A percentile compares a stretch with the other conserved stretches of the same genome.
phyloP scores from a whole-genome alignment of 1,139 yeast species.

The Pichia sp. region DNA sequence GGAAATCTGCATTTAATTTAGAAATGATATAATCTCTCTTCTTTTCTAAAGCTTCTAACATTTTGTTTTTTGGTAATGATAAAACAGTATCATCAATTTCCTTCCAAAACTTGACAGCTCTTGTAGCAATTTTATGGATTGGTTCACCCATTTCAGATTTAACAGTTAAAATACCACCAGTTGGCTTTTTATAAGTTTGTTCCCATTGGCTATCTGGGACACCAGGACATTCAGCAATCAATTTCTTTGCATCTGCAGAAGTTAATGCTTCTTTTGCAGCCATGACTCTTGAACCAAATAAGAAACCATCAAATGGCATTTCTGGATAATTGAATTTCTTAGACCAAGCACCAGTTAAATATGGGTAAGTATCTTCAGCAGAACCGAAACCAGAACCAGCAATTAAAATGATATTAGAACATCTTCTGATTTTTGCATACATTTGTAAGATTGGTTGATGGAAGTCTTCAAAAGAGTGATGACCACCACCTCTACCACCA shows the following conservation, averaged over 20 bases:
- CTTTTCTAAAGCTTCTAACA: conserved; percentile 70
- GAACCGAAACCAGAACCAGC: conserved; percentile 99
- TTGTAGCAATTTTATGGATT: conserved; percentile 95
- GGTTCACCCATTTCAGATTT: conserved; percentile 99
- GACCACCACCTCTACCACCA: conserved; percentile 99
- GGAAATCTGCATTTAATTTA: conserved; percentile 87
- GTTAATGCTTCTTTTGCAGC: conserved; percentile 94
- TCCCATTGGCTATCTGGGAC: conserved; percentile 89
- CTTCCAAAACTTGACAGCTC: conserved; percentile 96
- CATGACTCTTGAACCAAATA: conserved; percentile 96
- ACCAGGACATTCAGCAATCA: conserved; percentile 88
- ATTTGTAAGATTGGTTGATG: conserved; percentile 94
- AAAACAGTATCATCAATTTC: conserved; percentile 93
- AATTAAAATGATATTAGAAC: conserved; percentile 77
- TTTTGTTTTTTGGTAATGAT: conserved; percentile 82
- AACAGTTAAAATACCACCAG: conserved; percentile 96
- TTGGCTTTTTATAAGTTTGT: conserved; percentile 83
- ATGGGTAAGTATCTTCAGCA: conserved; percentile 93
- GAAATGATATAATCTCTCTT: conserved; percentile 83
- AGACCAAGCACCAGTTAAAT: conserved; percentile 96
- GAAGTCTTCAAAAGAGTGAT: conserved; percentile 98
- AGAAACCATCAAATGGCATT: conserved; percentile 98
- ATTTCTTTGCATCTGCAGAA: conserved; percentile 86
- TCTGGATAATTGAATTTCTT: conserved; percentile 80
- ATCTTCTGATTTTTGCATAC: conserved; percentile 92